Percentiles rank a stretch among this genome's conserved stretches.
Evolutionary conservation across 495 filamentous ascomycete genomes (phyloP).

Genomic region (Penicillium atrosanguineum): DNA sequence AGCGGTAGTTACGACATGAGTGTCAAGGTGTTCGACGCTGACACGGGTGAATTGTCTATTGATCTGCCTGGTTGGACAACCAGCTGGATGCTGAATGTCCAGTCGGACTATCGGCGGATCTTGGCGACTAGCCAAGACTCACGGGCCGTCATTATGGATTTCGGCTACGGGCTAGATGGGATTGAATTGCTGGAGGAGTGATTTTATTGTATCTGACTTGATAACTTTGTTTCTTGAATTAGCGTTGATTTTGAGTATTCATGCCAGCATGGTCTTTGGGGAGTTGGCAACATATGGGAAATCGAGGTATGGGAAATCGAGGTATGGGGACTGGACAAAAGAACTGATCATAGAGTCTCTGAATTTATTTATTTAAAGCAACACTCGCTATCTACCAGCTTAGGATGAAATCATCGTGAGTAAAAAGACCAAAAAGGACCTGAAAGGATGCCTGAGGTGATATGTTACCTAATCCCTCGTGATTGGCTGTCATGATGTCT

Average conservation of each 20-base stretch:
- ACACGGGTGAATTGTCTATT: constrained; percentile 66
- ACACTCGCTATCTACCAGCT: neutral
- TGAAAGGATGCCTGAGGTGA: constrained; percentile 16
- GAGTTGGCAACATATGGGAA: constrained; percentile 11
- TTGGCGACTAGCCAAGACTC: constrained; percentile 92
- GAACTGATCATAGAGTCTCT: constrained; percentile 12
- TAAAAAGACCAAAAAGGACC: neutral
- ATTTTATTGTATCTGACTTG: constrained; percentile 16
- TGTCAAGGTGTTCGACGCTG: constrained; percentile 87
- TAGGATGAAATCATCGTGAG: too few species aligned
- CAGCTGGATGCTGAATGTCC: constrained; percentile 94
- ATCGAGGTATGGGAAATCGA: too few species aligned
- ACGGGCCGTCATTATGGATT: constrained; percentile 86
- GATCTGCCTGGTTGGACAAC: constrained; percentile 87
- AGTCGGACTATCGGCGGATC: constrained; percentile 90
- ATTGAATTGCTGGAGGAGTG: constrained; percentile 48
- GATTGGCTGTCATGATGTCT: constrained; percentile 30
- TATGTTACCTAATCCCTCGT: constrained; percentile 19
- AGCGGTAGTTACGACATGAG: constrained; percentile 92
- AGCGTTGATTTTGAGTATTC: constrained; percentile 13
- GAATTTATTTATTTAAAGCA: neutral
- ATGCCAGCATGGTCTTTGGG: neutral
- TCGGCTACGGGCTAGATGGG: constrained; percentile 49
- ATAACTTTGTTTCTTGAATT: constrained; percentile 13
- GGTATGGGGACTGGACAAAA: neutral